Conservation (phyloP, 2,329 filamentous ascomycete species). For the Dothideomycetidae sp. region DNA sequence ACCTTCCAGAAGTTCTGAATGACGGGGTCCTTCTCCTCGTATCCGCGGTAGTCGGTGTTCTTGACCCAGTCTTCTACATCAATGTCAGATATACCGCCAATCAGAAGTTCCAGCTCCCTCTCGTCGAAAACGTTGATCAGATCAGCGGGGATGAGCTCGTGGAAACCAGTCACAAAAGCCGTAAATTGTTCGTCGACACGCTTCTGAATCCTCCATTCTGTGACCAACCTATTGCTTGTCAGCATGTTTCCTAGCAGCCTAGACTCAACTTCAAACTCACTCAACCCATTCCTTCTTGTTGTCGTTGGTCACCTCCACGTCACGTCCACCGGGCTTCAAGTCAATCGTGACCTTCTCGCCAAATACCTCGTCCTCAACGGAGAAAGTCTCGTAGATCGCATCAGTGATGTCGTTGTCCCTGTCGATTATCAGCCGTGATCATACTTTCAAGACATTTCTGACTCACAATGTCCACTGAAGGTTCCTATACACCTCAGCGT, state of each 20-base stretch:
- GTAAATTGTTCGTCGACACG: slow-evolving; percentile 97
- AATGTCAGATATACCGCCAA: slow-evolving; percentile 98
- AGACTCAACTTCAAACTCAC: slow-evolving; percentile 31
- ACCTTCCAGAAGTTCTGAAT: slow-evolving; percentile 98
- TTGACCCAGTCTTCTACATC: slow-evolving; percentile 99
- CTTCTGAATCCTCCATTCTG: slow-evolving; percentile 98
- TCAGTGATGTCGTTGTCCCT: slow-evolving; percentile 91
- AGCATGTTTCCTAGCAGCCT: slow-evolving; percentile 9
- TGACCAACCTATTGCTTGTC: slow-evolving; percentile 52
- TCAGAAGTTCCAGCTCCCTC: slow-evolving; percentile 87
- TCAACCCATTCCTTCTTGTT: slow-evolving; percentile 99
- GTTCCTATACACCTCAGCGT: slow-evolving; percentile 93
- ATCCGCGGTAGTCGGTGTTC: slow-evolving; percentile 96
- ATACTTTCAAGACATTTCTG: background rate
- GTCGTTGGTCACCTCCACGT: slow-evolving; percentile 94
- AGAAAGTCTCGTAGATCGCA: slow-evolving; percentile 89
- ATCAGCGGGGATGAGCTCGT: slow-evolving; percentile 91
- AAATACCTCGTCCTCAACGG: slow-evolving; percentile 93
- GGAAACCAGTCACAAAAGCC: slow-evolving; percentile 92
- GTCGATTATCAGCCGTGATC: background rate
- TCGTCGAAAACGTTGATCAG: slow-evolving; percentile 98
- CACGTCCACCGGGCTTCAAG: slow-evolving; percentile 72
- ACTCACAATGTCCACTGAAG: slow-evolving; percentile 80
- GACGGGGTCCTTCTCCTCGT: slow-evolving; percentile 94
- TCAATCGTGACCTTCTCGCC: slow-evolving; percentile 90